phyloP scores from a whole-genome alignment of 805 yeast species.

The Jamesozyma rosinii region DNA sequence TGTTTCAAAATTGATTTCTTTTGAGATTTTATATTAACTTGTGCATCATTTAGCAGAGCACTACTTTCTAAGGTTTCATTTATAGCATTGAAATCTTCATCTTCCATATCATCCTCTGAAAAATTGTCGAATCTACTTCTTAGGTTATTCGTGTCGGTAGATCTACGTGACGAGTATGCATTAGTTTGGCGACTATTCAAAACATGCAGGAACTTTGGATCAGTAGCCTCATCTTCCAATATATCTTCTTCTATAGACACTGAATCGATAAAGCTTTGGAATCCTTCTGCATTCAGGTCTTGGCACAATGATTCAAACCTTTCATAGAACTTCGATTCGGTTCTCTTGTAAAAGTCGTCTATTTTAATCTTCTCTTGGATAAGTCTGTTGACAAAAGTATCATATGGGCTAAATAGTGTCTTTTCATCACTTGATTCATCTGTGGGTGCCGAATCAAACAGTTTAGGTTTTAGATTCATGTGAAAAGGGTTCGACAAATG shows the following conservation, averaged over 20 bases:
- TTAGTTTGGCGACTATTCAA: neutral
- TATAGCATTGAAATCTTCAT: slow-evolving; percentile 29
- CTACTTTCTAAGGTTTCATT: slow-evolving; percentile 36
- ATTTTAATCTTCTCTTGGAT: slow-evolving; percentile 42
- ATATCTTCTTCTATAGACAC: neutral
- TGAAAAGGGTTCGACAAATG: slow-evolving; percentile 2
- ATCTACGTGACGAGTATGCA: neutral
- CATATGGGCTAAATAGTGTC: slow-evolving; percentile 31
- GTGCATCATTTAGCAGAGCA: slow-evolving; percentile 43
- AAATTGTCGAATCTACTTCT: slow-evolving; percentile 3
- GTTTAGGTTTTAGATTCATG: slow-evolving; percentile 13
- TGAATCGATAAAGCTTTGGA: slow-evolving; percentile 3
- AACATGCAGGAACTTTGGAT: neutral
- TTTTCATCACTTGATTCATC: slow-evolving; percentile 18
- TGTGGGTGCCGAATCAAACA: slow-evolving; percentile 8
- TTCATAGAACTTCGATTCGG: slow-evolving; percentile 38
- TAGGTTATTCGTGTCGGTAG: neutral
- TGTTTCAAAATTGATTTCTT: slow-evolving; percentile 57
- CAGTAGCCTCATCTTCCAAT: neutral
- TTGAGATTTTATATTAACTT: slow-evolving; percentile 43
- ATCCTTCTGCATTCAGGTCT: slow-evolving; percentile 37
- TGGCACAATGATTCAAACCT: slow-evolving; percentile 39
- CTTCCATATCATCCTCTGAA: slow-evolving; percentile 29
- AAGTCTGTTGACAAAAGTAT: slow-evolving; percentile 40
- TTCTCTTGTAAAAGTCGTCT: slow-evolving; percentile 41